Evolutionary conservation across 1,284 basidiomycete genomes (phyloP), one percentile per base, ranked within the genome.

Genomic region (Irpex sp.): DNA sequence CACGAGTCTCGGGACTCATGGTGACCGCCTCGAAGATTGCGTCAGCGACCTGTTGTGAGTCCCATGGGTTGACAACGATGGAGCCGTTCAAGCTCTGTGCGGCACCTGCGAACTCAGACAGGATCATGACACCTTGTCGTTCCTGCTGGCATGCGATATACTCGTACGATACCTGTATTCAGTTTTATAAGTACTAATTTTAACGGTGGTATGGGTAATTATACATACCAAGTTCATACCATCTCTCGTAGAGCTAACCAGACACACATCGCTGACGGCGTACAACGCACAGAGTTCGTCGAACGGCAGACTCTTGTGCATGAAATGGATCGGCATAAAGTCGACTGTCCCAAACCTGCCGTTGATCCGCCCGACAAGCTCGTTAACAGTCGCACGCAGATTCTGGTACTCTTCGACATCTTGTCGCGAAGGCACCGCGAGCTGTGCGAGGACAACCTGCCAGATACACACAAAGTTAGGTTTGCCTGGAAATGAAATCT

Each of bases 351-450:
- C 97, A 72, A 98, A 99, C 7, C 95, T 89, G 5, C 97, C 97
- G 73, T 99, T 99, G 79, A 99, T 98, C 36, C 97, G 87, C 0
- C 97, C 97, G 13, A 99, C 97, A 47, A 98, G 87, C 76, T 99
- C 97, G 79, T 99, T 99, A 58, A 99, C 96, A 1, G 92, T 96
- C 8, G 95, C 91, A 7, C 97, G 89, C 66, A 99, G 78, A 77
- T 98, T 98, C 78, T 99, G 97, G 75, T 99, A 99, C 78, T 99
- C 97, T 77, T 99, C 97, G 59, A 99, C 97, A 73, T 99, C 97
- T 77, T 98, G 95, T 37, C 97, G 85, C 11, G 96, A 98, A 0
- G 97, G 97, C 9, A 99, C 97, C 5, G 97, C 97, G 1, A 99
- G 88, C 78, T 99, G 97, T 4, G 95, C 95, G 48, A 99, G 82